phyloP scores from a whole-genome alignment of 768 basidiomycete genomes.

The Gautieria morchelliformis region DNA sequence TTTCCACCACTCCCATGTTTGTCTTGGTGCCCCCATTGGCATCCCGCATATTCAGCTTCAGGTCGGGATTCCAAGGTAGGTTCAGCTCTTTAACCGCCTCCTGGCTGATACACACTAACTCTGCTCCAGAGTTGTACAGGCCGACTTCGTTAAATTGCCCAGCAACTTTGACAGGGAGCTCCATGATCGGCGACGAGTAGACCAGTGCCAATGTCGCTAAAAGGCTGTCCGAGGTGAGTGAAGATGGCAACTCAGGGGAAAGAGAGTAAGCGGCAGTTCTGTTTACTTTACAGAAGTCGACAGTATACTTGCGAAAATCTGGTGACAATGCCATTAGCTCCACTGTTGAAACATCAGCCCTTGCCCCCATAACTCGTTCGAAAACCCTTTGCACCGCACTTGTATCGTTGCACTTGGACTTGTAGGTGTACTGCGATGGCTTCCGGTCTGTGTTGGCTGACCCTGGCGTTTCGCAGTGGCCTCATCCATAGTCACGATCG shows the following conservation, averaged over 20 bases:
- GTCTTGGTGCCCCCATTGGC: no score
- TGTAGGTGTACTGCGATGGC: no score
- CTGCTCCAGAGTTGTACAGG: conserved; percentile 5
- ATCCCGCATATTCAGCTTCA: not conserved
- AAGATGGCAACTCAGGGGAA: no score
- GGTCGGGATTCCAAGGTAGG: not conserved
- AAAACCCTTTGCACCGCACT: no score
- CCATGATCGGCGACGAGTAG: not conserved
- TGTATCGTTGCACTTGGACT: no score
- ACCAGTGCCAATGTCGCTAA: not conserved
- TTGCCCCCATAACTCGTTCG: no score
- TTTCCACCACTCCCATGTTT: conserved; percentile 7
- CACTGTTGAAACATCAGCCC: no score
- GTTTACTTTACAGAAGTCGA: conserved; percentile 2
- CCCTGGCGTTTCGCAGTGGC: no score
- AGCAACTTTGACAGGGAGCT: not conserved
- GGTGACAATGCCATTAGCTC: no score
- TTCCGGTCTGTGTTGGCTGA: no score
- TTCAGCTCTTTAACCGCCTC: not conserved
- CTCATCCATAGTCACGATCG: no score
- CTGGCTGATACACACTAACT: conserved; percentile 1
- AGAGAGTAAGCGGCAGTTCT: not conserved
- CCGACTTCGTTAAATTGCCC: not conserved
- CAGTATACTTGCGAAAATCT: no score
- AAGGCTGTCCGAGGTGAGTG: not conserved